Evolutionary conservation across 805 yeast genomes (phyloP), one percentile per base, ranked within the genome.

Genomic region (Wickerhamiella nectarea): DNA sequence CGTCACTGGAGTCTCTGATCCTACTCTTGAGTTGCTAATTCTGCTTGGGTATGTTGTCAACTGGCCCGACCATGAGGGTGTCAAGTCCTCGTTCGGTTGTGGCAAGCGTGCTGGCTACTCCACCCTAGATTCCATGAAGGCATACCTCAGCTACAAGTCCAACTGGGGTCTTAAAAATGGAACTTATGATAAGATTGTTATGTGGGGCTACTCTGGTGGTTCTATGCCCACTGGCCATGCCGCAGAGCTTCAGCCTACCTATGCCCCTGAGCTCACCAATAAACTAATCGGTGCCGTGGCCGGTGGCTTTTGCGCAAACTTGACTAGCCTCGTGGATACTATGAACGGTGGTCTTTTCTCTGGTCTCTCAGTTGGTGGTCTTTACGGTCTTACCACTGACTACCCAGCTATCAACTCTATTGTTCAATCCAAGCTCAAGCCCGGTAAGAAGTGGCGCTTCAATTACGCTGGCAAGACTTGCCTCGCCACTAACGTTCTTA

Each of bases 1-100:
- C 37, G 50, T 44, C 35, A 41, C 39, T 24, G 41, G 44, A 11
- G 40, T 47, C 21, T 41, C 37, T 9, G 34, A 36, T 14, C 36
- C 34, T 38, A 36, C 43, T 7, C 24, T 19, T 29, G 24, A 34
- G 6, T 17, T 46, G 14, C 22, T 46, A 17, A 14, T 28, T 11
- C 40, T 43, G 24, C 41, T 46, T 4, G 52, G 52, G 8, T 43
- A 36, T 26, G 40, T 47, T 9, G 45, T 47, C n/a, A 45, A 47
- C 20, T 34, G 43, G 20, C 58, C 60, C 9, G 60, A 57, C 43
- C 54, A 57, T 43, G 60, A 57, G 42, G 61, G 61, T 14, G 51
- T 54, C 36, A 45, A 47, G 25, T 53, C 59, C 21, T 46, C 58
- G 6, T 57, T 55, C 39, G 39, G 51, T 12, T 57, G 58, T 9